phyloP scores from a whole-genome alignment of 179 eudicot genomes.

The Silene vulgaris region DNA sequence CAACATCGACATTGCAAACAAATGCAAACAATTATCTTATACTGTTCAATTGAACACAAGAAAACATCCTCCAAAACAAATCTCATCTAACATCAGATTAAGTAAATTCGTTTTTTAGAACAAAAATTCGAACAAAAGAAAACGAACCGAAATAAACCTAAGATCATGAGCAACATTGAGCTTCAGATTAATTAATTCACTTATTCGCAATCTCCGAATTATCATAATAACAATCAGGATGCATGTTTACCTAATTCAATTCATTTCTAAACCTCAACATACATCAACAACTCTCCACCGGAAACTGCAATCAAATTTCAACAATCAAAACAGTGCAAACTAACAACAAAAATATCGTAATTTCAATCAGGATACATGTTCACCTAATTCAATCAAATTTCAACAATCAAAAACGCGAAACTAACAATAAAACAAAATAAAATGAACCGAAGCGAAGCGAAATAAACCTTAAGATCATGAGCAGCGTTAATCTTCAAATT shows the following conservation, averaged over 20 bases:
- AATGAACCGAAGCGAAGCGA: background rate
- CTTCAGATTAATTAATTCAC: background rate
- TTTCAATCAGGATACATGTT: no score
- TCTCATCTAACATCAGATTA: no score
- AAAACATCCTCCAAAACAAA: no score
- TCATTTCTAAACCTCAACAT: background rate
- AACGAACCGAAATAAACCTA: background rate
- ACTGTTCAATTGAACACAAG: no score
- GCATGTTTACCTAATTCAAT: background rate
- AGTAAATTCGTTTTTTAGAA: no score
- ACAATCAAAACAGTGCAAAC: background rate
- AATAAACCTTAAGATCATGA: constrained; percentile 65
- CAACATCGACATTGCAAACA: no score
- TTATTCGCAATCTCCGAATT: background rate
- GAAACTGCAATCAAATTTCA: background rate
- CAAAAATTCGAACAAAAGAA: no score
- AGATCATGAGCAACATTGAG: no score
- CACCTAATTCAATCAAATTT: background rate
- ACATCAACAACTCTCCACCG: background rate
- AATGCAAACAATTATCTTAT: no score
- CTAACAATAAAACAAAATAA: background rate
- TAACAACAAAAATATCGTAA: background rate
- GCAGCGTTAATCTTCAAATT: constrained; percentile 51
- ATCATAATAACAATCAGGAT: background rate
- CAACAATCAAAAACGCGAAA: background rate